Conservation (phyloP, 768 basidiomycete genomes). For the Mycena capillaripes region DNA sequence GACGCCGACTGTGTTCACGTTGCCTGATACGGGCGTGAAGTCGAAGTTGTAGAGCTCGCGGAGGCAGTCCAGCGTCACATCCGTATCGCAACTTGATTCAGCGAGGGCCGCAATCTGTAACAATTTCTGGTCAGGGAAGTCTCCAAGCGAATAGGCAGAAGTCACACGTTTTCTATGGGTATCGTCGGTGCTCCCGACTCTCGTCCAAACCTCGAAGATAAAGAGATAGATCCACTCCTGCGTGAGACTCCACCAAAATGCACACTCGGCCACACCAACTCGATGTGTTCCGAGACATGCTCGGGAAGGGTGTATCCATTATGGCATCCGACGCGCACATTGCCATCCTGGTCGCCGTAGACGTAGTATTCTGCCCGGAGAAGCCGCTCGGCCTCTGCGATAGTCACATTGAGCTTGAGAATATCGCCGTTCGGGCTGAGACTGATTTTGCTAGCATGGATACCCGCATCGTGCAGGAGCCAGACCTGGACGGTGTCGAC, state of each 20-base stretch:
- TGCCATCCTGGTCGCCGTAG: constrained; percentile 23
- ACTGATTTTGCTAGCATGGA: constrained; percentile 14
- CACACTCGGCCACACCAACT: constrained; percentile 28
- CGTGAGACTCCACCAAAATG: constrained; percentile 14
- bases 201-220: constrained; percentile 14
- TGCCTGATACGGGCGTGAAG: constrained; percentile 26
- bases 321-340: constrained; percentile 22
- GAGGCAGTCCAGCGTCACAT: constrained; percentile 24
- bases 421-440: constrained; percentile 26
- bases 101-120: constrained; percentile 16
- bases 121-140: background rate
- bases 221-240: constrained; percentile 7
- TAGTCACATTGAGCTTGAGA: constrained; percentile 12
- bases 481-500: constrained; percentile 16
- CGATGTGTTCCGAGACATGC: constrained; percentile 26
- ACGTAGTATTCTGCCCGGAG: constrained; percentile 28
- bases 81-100: constrained; percentile 18
- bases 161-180: constrained; percentile 21
- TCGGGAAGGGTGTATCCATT: constrained; percentile 27
- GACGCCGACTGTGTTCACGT: constrained; percentile 19
- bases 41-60: constrained; percentile 30
- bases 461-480: constrained; percentile 23
- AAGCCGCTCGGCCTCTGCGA: constrained; percentile 27
- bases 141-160: background rate
- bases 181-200: constrained; percentile 25